Percentiles rank a stretch among this genome's conserved stretches.
These are phyloP conservation scores for Rhynchospora pubera DNA, from an alignment of 176 grass and related monocot genomes.

Conservation along the genomic window DNA sequence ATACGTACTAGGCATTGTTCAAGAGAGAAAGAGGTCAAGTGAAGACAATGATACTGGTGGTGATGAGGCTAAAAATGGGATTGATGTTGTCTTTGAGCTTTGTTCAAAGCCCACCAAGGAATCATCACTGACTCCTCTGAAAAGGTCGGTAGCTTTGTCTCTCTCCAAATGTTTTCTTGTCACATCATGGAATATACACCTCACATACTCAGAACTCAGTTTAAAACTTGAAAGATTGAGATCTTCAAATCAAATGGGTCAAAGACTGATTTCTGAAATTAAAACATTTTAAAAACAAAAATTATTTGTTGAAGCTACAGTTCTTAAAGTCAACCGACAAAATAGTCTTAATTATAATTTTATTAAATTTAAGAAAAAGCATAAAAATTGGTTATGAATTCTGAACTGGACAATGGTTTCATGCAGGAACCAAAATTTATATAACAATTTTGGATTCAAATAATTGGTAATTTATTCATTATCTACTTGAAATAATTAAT, in stretches of 20 bases:
- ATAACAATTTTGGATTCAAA: background rate
- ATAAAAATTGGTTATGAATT: too few relatives aligned
- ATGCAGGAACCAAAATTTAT: background rate
- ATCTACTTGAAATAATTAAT: background rate
- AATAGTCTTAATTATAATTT: too few relatives aligned
- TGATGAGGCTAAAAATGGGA: slow-evolving; percentile 27
- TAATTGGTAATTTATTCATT: too few relatives aligned
- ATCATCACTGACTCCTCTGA: slow-evolving; percentile 33
- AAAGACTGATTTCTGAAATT: too few relatives aligned
- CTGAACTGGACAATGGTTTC: background rate
- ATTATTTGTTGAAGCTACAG: too few relatives aligned
- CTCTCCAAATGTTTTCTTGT: slow-evolving; percentile 32
- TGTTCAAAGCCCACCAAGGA: slow-evolving; percentile 43
- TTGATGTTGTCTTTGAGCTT: slow-evolving; percentile 27
- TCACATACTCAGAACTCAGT: slow-evolving; percentile 16
- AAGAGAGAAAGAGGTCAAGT: slow-evolving; percentile 24
- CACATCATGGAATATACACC: slow-evolving; percentile 40
- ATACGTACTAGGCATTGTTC: slow-evolving; percentile 31
- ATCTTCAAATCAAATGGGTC: too few relatives aligned
- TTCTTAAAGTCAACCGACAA: too few relatives aligned
- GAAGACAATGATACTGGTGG: slow-evolving; percentile 32
- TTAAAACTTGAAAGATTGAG: background rate
- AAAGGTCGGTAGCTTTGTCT: slow-evolving; percentile 67
- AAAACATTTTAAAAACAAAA: too few relatives aligned
- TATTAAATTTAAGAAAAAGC: too few relatives aligned